These are phyloP conservation scores for Cercospora sp. DNA, from an alignment of 2,329 filamentous ascomycete genomes.

Conservation along the genomic window DNA sequence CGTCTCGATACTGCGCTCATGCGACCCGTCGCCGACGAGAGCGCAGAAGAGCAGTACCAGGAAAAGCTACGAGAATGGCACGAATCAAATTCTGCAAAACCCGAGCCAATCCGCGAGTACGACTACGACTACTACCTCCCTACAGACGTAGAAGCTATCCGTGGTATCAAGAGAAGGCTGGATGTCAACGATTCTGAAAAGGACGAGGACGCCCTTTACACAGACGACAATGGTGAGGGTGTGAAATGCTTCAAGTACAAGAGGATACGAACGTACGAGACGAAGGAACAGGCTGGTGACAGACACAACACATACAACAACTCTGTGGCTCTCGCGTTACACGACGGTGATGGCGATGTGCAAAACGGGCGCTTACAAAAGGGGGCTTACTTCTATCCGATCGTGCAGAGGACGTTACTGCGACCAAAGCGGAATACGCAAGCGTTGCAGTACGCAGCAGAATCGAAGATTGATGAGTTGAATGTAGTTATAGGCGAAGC, in stretches of 20 bases:
- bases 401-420: conserved; percentile 58
- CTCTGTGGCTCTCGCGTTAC: conserved; percentile 57
- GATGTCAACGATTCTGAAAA: conserved; percentile 55
- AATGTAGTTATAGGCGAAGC: conserved; percentile 30
- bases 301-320: conserved; percentile 56
- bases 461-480: conserved; percentile 31
- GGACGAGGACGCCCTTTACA: conserved; percentile 54
- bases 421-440: conserved; percentile 50
- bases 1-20: conserved; percentile 61
- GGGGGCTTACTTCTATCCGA: conserved; percentile 64
- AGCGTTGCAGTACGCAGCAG: conserved; percentile 38
- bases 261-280: conserved; percentile 62
- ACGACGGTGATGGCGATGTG: conserved; percentile 49
- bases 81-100: conserved; percentile 51
- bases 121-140: conserved; percentile 63
- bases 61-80: conserved; percentile 50
- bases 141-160: conserved; percentile 49
- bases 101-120: conserved; percentile 56
- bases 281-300: conserved; percentile 54
- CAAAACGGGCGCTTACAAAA: conserved; percentile 44
- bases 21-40: conserved; percentile 50
- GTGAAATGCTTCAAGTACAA: conserved; percentile 55
- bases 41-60: conserved; percentile 52
- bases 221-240: conserved; percentile 42
- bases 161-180: conserved; percentile 58